Base-by-base conservation (phyloP, 2,329 filamentous ascomycete species). In the Fusarium sp. region DNA sequence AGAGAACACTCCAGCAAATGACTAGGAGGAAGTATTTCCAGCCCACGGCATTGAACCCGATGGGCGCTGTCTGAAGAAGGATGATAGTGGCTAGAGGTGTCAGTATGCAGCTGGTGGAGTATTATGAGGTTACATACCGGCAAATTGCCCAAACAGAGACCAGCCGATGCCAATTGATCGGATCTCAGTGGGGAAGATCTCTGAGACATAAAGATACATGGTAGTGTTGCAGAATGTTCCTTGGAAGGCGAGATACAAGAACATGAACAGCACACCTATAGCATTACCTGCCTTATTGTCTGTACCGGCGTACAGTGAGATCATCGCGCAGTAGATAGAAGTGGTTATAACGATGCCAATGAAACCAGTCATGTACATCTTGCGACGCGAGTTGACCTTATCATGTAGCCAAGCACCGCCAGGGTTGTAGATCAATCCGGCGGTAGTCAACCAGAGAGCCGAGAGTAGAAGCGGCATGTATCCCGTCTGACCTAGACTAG, bases 11-110 rank as follows among this genome's bases (percentile, higher is more conserved):
- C 84, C 84, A 86, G 56, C 79, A 79, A 35, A 87, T 85, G 38
- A 87, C 82, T 33, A 87, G 81, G 2, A 87, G 80, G 66, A 86
- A 87, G 74, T 85, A 87, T 75, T 86, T 87, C 86, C 86, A 88
- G 11, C 85, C 85, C 1, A 85, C 81, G 10, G 82, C 78, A 11
- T 80, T 80, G 69, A 87, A 84, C 0, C 83, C 77, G 17, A 78
- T 75, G 0, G 76, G 77, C 0, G 76, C 77, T 1, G 84, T 86
- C 72, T 88, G 84, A 2, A 88, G 79, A 1, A 87, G 81, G 28
- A 88, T 84, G 3, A 88, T 80, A 0, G 85, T 87, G 1, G 70
- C 70, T 73, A 0, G 6, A 11, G 4, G 2, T 8, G 3, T 31
- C 2, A 24, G 18, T 15, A 9, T 33, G 13, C 7, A 15, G 4